Evolutionary conservation across 345 rosid genomes (phyloP), one percentile per base, ranked within the genome.

Genomic region (Clarkia xantiana): DNA sequence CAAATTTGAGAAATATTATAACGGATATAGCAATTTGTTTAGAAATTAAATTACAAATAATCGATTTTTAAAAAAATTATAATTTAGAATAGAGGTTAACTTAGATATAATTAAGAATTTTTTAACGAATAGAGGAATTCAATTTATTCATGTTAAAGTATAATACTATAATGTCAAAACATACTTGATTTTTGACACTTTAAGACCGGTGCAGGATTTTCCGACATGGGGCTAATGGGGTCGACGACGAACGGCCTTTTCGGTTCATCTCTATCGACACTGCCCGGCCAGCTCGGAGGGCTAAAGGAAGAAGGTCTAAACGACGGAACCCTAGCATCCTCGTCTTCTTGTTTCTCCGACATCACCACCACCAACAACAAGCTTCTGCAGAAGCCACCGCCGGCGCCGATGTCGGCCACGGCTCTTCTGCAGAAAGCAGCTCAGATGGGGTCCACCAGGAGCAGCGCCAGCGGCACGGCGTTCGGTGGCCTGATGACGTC

Each of bases 181-280:
- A 22, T 22, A 22, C 25, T 22, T 22, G 25, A 22, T 22, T 22
- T 22, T 22, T 22, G 25, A 22, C 25, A 29, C 8, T 29, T 4
- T 29, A 29, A 5, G 14, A 29, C 5, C 7, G 6, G 8, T 5
- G 25, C 55, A 52, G 55, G 45, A 4, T 52, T 39, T 61, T 62
- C 91, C 14, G 90, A 77, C 52, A 79, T 85, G 77, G 71, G 71
- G 14, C 78, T 75, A 47, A 60, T 78, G 72, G 72, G 62, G 10
- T 68, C 85, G 23, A 71, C 63, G 22, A 19, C 53, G 9, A 34
- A 14, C 41, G 70, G 66, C 68, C 60, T 73, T 22, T 75, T 64
- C 42, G 79, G 82, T 18, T 64, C 78, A 54, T 67, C 80, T 15
- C 17, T 49, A 10, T 49, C 53, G 0, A 19, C 12, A 41, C 11